These are phyloP conservation scores for Moricandia arvensis DNA, from an alignment of 345 rosid species.

Conservation along the genomic window DNA sequence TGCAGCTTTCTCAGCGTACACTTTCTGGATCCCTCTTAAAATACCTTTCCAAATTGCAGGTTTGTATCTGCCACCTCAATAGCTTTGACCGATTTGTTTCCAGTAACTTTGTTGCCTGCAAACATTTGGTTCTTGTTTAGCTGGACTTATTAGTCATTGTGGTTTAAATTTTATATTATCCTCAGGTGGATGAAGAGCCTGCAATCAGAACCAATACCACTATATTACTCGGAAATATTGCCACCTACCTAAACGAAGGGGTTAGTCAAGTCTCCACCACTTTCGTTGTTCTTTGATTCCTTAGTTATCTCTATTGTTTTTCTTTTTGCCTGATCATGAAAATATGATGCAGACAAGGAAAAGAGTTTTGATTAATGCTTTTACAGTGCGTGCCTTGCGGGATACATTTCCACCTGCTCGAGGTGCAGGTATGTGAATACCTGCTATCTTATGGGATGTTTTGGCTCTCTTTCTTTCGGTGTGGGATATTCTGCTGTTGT, in stretches of 20 bases:
- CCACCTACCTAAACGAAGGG: conserved; percentile 87
- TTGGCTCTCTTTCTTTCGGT: neutral
- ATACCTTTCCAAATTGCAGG: conserved; percentile 96
- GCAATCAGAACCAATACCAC: conserved; percentile 98
- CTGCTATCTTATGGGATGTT: neutral
- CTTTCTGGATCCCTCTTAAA: conserved; percentile 86
- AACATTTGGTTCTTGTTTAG: neutral
- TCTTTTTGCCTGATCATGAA: conserved; percentile 27
- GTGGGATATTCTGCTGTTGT: conserved; percentile 1
- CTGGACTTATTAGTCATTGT: neutral
- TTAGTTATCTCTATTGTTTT: conserved; percentile 7
- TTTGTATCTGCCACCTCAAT: conserved; percentile 22
- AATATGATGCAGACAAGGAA: conserved; percentile 72
- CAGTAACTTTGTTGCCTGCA: too few species aligned
- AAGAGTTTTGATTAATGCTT: conserved; percentile 95
- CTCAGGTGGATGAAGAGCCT: conserved; percentile 97
- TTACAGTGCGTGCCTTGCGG: conserved; percentile 96
- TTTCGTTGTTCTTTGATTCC: conserved; percentile 2
- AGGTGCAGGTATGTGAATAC: conserved; percentile 77
- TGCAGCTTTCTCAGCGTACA: conserved; percentile 97
- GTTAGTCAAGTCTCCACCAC: conserved; percentile 50
- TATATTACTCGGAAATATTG: conserved; percentile 95
- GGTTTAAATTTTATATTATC: conserved; percentile 23
- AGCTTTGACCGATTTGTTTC: too few species aligned
- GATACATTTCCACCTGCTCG: conserved; percentile 98